Percentiles rank a stretch among this genome's conserved stretches.
Conservation (phyloP, 2,329 filamentous ascomycete species). For the Colletotrichum zoysiae region DNA sequence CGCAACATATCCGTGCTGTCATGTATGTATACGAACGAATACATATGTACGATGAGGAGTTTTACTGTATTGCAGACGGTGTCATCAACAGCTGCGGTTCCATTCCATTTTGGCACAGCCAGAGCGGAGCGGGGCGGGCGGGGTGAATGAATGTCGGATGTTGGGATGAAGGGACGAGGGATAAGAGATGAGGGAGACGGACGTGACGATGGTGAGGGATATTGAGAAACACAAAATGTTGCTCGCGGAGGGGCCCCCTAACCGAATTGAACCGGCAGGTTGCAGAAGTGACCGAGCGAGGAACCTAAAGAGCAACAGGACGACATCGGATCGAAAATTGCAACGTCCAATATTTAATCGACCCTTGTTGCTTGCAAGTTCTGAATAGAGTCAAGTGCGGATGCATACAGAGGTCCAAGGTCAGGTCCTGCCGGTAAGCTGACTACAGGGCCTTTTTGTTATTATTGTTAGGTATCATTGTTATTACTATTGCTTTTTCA, state of each 20-base stretch:
- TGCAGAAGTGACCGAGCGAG: not conserved
- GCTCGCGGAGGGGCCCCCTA: not conserved
- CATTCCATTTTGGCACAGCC: constrained; percentile 33
- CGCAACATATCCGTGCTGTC: not conserved
- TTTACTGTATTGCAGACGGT: not conserved
- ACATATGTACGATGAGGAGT: not conserved
- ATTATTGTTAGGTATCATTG: not conserved
- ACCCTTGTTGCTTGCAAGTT: constrained; percentile 41
- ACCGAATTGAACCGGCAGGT: constrained; percentile 14
- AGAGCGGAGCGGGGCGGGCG: constrained; percentile 33
- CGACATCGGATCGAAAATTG: not conserved
- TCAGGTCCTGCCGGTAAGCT: constrained; percentile 10
- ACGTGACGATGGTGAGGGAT: constrained; percentile 31
- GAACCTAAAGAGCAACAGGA: not conserved
- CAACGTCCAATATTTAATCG: constrained; percentile 22
- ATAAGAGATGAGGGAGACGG: not conserved
- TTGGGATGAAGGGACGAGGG: constrained; percentile 25
- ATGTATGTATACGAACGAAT: not conserved
- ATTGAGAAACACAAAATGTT: constrained; percentile 13
- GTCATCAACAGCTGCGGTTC: constrained; percentile 25
- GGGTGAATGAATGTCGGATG: constrained; percentile 3
- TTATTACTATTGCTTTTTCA: not conserved
- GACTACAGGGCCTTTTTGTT: not conserved
- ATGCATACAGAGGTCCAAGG: constrained; percentile 3
- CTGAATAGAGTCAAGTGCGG: constrained; percentile 38